Evolutionary conservation across 2,329 filamentous ascomycete species (phyloP).

Genomic region (Arthrinium puccinioides): DNA sequence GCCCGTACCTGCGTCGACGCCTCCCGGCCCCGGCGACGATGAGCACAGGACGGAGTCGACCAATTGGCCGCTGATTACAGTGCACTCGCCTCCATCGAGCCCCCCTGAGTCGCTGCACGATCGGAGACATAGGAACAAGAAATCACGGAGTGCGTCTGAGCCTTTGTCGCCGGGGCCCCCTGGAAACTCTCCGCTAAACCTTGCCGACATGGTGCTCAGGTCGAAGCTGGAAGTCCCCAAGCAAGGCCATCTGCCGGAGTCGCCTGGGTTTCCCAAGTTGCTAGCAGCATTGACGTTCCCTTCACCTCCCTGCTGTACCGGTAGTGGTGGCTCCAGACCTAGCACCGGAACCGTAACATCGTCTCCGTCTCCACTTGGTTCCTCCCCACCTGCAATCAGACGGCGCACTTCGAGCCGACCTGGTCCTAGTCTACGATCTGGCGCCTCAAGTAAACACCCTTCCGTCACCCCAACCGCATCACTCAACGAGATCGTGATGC

Average conservation of each 20-base stretch:
- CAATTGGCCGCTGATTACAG: no score
- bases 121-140: no score
- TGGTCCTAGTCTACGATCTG: constrained; percentile 6
- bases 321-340: constrained; percentile 11
- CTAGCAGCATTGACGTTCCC: constrained; percentile 19
- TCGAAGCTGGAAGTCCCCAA: constrained; percentile 12
- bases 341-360: constrained; percentile 6
- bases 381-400: constrained; percentile 7
- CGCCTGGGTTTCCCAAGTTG: constrained; percentile 22
- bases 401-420: constrained; percentile 16
- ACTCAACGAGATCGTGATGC: constrained; percentile 16
- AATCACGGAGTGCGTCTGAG: no score
- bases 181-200: constrained; percentile 2
- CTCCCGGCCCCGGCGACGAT: no score
- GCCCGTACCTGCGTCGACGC: no score
- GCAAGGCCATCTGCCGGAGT: constrained; percentile 14
- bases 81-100: no score
- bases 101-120: no score
- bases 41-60: no score
- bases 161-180: no score
- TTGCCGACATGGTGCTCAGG: constrained; percentile 7
- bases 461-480: constrained; percentile 9
- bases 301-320: constrained; percentile 15
- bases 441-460: constrained; percentile 3
- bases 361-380: background rate